phyloP scores from a whole-genome alignment of 768 basidiomycete species.

The Hygrocybe coccinea region DNA sequence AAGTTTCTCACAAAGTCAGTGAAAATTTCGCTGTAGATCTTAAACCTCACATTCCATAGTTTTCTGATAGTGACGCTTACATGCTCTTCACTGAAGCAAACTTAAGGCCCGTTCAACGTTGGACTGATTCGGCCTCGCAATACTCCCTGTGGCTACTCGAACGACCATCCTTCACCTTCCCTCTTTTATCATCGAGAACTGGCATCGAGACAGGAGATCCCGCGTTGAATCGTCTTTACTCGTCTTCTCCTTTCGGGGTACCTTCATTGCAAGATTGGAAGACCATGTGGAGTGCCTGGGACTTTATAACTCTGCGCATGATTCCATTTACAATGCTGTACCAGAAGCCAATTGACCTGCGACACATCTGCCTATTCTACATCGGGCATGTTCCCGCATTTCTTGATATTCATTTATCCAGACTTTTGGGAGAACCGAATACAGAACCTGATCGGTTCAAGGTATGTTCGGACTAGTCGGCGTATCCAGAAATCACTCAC shows the following conservation, averaged over 20 bases:
- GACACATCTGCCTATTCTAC: conserved; percentile 84
- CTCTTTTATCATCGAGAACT: conserved; percentile 41
- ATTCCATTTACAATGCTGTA: conserved; percentile 82
- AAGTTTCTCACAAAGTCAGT: conserved; percentile 80
- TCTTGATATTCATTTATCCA: conserved; percentile 84
- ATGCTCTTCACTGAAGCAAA: conserved; percentile 67
- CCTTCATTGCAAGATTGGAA: conserved; percentile 79
- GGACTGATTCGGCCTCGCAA: conserved; percentile 65
- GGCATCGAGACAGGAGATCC: conserved; percentile 18
- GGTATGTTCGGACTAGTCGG: conserved; percentile 23
- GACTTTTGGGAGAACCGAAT: conserved; percentile 66
- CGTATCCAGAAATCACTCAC: conserved; percentile 14
- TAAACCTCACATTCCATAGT: conserved; percentile 43
- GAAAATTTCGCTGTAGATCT: not conserved
- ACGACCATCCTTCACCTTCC: conserved; percentile 76
- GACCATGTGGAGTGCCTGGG: conserved; percentile 84
- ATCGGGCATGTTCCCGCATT: conserved; percentile 83
- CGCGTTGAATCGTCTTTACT: conserved; percentile 21
- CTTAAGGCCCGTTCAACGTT: conserved; percentile 80
- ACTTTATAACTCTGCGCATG: conserved; percentile 78
- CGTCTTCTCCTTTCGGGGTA: conserved; percentile 52
- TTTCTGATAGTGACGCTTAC: conserved; percentile 66
- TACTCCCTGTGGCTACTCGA: conserved; percentile 92
- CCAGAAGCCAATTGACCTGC: conserved; percentile 86
- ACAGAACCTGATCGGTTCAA: conserved; percentile 85